Evolutionary conservation across 805 yeast genomes (phyloP).

Genomic region (Yarrowia alimentaria): DNA sequence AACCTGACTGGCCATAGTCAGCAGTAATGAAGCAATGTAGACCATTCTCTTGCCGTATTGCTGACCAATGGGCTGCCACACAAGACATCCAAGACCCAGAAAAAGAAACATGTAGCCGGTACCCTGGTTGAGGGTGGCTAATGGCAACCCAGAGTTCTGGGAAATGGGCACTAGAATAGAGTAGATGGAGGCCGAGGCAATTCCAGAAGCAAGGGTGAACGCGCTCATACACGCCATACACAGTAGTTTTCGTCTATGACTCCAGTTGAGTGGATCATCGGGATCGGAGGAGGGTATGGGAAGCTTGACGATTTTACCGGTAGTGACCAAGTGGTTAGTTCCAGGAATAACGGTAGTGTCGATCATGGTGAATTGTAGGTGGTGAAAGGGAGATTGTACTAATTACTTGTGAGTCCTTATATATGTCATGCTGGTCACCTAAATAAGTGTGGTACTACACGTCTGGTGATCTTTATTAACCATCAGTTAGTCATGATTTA

Average conservation of each 20-base stretch:
- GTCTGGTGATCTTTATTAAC: no score
- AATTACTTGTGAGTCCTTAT: no score
- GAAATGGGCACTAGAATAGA: no score
- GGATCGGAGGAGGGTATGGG: conserved; percentile 70
- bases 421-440: no score
- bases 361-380: no score
- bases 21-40: conserved; percentile 43
- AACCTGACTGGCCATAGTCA: conserved; percentile 43
- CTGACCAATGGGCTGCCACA: conserved; percentile 52
- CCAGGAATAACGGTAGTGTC: no score
- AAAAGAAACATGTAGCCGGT: no score
- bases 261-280: conserved; percentile 69
- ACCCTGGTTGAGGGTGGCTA: no score
- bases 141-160: no score
- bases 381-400: no score
- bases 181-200: conserved; percentile 50
- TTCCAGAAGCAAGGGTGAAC: conserved; percentile 48
- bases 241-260: conserved; percentile 47
- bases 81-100: conserved; percentile 50
- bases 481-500: no score
- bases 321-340: conserved; percentile 30
- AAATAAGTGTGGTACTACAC: no score
- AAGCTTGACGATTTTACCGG: conserved; percentile 47
- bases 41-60: conserved; percentile 50
- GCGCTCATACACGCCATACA: conserved; percentile 42